A percentile compares a stretch with the other conserved stretches of the same genome.
Conservation (phyloP, 495 filamentous ascomycete species). For the Lasiosphaeria hispida region DNA sequence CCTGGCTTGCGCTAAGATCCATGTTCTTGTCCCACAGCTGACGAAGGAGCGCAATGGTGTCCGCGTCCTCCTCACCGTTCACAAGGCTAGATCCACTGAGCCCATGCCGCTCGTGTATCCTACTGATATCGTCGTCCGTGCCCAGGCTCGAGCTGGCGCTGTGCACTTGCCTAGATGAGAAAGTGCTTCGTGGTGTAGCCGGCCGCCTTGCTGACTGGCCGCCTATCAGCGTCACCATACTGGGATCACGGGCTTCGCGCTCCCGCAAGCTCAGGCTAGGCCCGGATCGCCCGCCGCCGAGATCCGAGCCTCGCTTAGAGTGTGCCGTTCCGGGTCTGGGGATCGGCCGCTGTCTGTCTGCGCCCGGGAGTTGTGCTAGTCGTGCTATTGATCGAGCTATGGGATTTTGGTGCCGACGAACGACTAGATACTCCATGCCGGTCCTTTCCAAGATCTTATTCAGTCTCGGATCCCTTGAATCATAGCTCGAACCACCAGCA, state of each 20-base stretch:
- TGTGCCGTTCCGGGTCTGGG: slow-evolving; percentile 25
- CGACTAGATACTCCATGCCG: slow-evolving; percentile 62
- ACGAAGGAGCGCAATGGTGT: slow-evolving; percentile 44
- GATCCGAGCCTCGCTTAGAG: slow-evolving; percentile 14
- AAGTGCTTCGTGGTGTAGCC: slow-evolving; percentile 27
- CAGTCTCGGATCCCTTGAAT: slow-evolving; percentile 51
- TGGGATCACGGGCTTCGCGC: neutral
- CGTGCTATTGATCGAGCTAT: slow-evolving; percentile 56
- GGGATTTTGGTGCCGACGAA: slow-evolving; percentile 66
- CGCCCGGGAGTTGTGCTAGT: slow-evolving; percentile 48
- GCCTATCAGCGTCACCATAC: slow-evolving; percentile 7
- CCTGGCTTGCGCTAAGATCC: slow-evolving; percentile 51
- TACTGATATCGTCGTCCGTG: slow-evolving; percentile 26
- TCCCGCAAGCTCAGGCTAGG: neutral
- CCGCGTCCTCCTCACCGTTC: slow-evolving; percentile 43
- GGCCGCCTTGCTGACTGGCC: slow-evolving; percentile 23
- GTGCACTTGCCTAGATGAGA: slow-evolving; percentile 23
- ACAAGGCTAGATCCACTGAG: slow-evolving; percentile 44
- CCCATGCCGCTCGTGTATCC: slow-evolving; percentile 28
- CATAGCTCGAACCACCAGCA: slow-evolving; percentile 41
- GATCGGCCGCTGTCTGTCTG: slow-evolving; percentile 46
- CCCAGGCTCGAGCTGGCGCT: slow-evolving; percentile 42
- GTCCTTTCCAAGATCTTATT: slow-evolving; percentile 59
- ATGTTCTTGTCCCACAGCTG: slow-evolving; percentile 56
- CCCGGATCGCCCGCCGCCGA: slow-evolving; percentile 9